A percentile compares a stretch with the other conserved stretches of the same genome.
Conservation (phyloP, 805 yeast genomes). For the Ogataea trehalophila region DNA sequence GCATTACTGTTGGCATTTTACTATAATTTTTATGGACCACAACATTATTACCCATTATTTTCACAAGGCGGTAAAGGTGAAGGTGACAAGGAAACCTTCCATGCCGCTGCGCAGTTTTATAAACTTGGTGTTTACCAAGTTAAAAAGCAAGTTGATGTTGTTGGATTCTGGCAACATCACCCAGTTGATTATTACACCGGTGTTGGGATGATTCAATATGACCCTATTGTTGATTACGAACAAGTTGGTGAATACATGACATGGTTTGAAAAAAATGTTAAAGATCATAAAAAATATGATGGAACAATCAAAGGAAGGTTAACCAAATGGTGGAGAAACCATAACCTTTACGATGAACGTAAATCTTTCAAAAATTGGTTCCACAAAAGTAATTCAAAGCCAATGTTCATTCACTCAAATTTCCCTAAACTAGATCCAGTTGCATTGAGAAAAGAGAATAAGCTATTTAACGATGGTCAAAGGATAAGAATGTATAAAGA, state of each 20-base stretch:
- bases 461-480: conserved; percentile 19
- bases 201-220: conserved; percentile 54
- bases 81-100: conserved; percentile 57
- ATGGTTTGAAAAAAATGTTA: conserved; percentile 11
- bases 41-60: conserved; percentile 41
- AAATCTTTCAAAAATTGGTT: conserved; percentile 19
- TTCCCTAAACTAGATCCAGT: conserved; percentile 51
- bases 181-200: conserved; percentile 35
- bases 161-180: conserved; percentile 38
- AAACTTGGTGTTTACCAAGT: conserved; percentile 45
- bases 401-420: conserved; percentile 48
- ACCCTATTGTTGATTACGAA: conserved; percentile 40
- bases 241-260: conserved; percentile 16
- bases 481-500: conserved; percentile 27
- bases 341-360: conserved; percentile 12
- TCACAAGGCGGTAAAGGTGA: conserved; percentile 48
- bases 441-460: conserved; percentile 32
- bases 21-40: conserved; percentile 50
- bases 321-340: conserved; percentile 11
- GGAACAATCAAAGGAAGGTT: conserved; percentile 6
- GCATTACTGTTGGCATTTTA: conserved; percentile 46
- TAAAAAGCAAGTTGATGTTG: conserved; percentile 41
- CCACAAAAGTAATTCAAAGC: conserved; percentile 19
- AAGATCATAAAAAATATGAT: conserved; percentile 3
- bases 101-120: conserved; percentile 46